phyloP scores from a whole-genome alignment of 257 asterid genomes.

The Solanum chiquidenum region DNA sequence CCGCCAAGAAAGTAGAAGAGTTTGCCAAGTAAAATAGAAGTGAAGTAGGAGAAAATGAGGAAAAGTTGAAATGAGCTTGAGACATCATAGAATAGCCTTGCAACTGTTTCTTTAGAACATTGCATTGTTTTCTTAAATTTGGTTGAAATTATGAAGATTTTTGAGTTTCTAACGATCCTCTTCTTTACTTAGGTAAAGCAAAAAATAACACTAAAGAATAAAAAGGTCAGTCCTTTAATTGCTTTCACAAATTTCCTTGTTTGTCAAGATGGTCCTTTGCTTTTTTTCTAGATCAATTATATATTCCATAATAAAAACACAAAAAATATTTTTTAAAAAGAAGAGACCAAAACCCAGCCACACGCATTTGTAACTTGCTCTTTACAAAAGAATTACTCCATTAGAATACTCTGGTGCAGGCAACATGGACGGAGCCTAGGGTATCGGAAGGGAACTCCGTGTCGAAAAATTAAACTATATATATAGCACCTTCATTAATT shows the following conservation, averaged over 20 bases:
- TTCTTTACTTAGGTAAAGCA: constrained; percentile 25
- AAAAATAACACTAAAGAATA: constrained; percentile 6
- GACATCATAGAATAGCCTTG: constrained; percentile 59
- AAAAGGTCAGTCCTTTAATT: constrained; percentile 39
- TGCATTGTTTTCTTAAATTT: constrained; percentile 42
- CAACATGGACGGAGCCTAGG: not conserved
- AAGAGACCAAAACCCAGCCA: constrained; percentile 32
- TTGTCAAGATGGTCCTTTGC: constrained; percentile 14
- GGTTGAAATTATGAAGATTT: not conserved
- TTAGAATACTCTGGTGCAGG: not conserved
- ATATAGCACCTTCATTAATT: not conserved
- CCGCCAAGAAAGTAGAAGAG: constrained; percentile 68
- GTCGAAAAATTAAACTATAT: not conserved
- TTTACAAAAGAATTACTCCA: constrained; percentile 24
- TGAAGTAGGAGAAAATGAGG: constrained; percentile 59
- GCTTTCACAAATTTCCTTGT: constrained; percentile 28
- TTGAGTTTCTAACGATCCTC: constrained; percentile 20
- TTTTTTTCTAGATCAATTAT: not conserved
- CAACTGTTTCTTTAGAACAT: constrained; percentile 46
- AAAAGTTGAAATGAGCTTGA: constrained; percentile 60
- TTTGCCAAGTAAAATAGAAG: constrained; percentile 60
- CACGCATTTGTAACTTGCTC: constrained; percentile 30
- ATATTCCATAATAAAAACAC: constrained; percentile 4
- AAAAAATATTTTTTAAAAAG: constrained; percentile 24
- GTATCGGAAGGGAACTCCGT: not conserved